These are phyloP conservation scores for Penicillium parvum DNA, from an alignment of 495 filamentous ascomycete species.

Conservation along the genomic window DNA sequence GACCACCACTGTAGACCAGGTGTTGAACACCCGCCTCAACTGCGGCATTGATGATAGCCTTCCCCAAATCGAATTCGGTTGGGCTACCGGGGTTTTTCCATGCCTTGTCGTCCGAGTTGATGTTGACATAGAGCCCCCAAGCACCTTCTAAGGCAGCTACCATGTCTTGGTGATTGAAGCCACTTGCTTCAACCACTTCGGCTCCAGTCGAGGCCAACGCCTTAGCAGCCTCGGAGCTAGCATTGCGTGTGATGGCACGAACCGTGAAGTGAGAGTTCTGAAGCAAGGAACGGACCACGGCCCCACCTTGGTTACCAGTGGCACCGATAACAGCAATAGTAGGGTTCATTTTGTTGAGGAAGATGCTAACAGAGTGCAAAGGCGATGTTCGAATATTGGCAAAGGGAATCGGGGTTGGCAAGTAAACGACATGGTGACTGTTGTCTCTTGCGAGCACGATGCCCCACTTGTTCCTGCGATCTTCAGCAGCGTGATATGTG, in stretches of 20 bases:
- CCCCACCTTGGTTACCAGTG: constrained; percentile 42
- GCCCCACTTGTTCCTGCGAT: too few species aligned
- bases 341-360: too few species aligned
- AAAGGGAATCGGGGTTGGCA: too few species aligned
- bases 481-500: too few species aligned
- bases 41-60: constrained; percentile 24
- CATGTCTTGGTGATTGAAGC: constrained; percentile 27
- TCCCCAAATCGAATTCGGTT: constrained; percentile 28
- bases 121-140: constrained; percentile 32
- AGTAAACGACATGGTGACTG: too few species aligned
- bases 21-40: constrained; percentile 20
- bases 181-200: constrained; percentile 43
- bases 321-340: constrained; percentile 23
- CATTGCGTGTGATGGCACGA: constrained; percentile 37
- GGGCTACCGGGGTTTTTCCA: constrained; percentile 8
- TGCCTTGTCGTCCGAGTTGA: constrained; percentile 29
- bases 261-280: constrained; percentile 30
- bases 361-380: too few species aligned
- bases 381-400: not conserved
- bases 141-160: constrained; percentile 18
- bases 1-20: constrained; percentile 22
- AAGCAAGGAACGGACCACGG: constrained; percentile 33
- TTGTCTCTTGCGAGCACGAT: too few species aligned
- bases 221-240: constrained; percentile 34
- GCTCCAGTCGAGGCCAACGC: constrained; percentile 37